Percentiles rank a stretch among this genome's conserved stretches.
These are phyloP conservation scores for Sicyos edulis DNA, from an alignment of 306 rosid genomes.

Conservation along the genomic window DNA sequence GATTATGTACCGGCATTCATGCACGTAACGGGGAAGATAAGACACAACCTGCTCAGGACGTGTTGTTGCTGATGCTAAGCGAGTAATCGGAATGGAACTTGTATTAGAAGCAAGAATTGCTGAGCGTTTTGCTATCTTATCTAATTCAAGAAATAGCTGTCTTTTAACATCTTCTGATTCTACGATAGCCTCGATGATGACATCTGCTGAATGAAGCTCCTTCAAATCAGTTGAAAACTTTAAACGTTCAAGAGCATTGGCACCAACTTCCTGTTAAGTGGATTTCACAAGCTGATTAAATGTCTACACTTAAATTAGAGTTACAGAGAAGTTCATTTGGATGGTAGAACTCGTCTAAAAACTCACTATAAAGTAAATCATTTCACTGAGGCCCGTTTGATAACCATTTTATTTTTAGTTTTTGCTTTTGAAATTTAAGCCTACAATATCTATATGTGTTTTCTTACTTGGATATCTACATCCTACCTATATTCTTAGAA, in stretches of 20 bases:
- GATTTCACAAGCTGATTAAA: constrained; percentile 9
- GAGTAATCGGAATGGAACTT: constrained; percentile 89
- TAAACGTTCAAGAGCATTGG: constrained; percentile 42
- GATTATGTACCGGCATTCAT: neutral
- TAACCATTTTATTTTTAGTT: no score
- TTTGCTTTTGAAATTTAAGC: no score
- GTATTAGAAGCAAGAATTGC: constrained; percentile 90
- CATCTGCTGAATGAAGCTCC: constrained; percentile 54
- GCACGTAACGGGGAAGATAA: neutral
- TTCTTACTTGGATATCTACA: no score
- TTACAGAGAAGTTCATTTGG: neutral
- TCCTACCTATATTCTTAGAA: no score
- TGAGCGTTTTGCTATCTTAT: constrained; percentile 49
- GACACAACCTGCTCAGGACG: constrained; percentile 58
- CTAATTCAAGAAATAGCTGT: constrained; percentile 50
- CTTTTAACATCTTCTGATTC: constrained; percentile 82
- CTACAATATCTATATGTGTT: no score
- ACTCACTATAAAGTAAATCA: neutral
- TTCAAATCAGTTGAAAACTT: constrained; percentile 46
- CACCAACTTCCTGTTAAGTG: constrained; percentile 32
- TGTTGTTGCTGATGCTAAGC: constrained; percentile 59
- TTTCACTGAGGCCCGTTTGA: no score
- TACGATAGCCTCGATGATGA: constrained; percentile 71
- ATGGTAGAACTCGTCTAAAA: neutral
- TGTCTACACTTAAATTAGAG: neutral